phyloP scores from a whole-genome alignment of 2,329 filamentous ascomycete genomes.

The Hypoxylon sp. region DNA sequence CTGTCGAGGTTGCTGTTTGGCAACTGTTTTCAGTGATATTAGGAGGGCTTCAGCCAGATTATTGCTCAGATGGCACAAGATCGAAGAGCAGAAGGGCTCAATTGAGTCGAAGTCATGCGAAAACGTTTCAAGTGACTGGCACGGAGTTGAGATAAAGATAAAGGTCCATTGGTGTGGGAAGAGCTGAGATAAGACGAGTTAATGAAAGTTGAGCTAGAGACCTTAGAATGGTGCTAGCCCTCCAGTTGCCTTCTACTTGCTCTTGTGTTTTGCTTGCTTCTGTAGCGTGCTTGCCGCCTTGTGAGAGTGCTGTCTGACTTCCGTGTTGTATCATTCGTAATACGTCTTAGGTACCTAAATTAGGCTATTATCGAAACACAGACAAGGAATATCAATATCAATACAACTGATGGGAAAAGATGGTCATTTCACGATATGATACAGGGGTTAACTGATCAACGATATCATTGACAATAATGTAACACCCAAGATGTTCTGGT shows the following conservation, averaged over 20 bases:
- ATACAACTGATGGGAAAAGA: not conserved
- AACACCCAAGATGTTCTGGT: too few species aligned
- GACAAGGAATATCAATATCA: not conserved
- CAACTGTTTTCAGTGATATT: constrained; percentile 41
- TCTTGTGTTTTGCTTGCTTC: not conserved
- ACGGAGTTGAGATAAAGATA: constrained; percentile 22
- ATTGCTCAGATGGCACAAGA: constrained; percentile 37
- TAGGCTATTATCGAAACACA: not conserved
- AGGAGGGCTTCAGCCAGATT: constrained; percentile 42
- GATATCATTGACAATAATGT: too few species aligned
- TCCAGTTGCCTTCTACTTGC: constrained; percentile 13
- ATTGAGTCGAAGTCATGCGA: constrained; percentile 32
- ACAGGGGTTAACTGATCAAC: too few species aligned
- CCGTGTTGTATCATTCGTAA: not conserved
- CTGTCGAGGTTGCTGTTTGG: constrained; percentile 37
- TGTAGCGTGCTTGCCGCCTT: not conserved
- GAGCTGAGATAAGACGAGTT: constrained; percentile 34
- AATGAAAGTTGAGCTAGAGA: constrained; percentile 40
- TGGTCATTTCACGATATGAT: not conserved
- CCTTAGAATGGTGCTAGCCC: constrained; percentile 24
- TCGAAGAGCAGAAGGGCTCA: constrained; percentile 42
- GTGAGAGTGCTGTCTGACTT: not conserved
- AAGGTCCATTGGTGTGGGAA: constrained; percentile 15
- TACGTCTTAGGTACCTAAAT: not conserved
- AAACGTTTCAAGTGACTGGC: constrained; percentile 21